These are phyloP conservation scores for Stephania cephalantha DNA, from an alignment of 164 flowering plant species.

Conservation along the genomic window DNA sequence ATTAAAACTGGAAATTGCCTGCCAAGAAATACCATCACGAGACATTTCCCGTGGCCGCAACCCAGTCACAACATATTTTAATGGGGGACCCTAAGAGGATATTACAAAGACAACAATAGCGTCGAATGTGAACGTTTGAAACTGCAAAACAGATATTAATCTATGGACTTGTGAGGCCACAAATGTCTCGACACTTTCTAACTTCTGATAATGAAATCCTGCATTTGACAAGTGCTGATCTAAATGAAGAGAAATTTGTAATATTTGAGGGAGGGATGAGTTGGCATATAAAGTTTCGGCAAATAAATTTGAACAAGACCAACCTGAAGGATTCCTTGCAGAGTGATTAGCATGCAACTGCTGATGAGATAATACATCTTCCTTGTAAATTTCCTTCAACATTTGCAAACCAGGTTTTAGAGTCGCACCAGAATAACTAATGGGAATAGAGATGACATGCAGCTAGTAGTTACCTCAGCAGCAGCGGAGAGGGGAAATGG, in stretches of 20 bases:
- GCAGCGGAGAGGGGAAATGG: constrained; percentile 30
- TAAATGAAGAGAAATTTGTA: not conserved
- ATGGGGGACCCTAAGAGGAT: not conserved
- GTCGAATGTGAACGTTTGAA: no score
- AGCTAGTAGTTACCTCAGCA: constrained; percentile 27
- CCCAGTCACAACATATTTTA: not conserved
- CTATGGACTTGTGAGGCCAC: not conserved
- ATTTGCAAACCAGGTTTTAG: constrained; percentile 3
- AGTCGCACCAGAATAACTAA: not conserved
- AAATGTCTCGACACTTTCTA: not conserved
- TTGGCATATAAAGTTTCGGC: not conserved
- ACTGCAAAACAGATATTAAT: not conserved
- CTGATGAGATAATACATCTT: constrained; percentile 21
- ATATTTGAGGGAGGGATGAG: not conserved
- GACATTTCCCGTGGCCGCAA: not conserved
- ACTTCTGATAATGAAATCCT: not conserved
- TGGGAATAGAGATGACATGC: constrained; percentile 1
- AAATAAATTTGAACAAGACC: constrained; percentile 6
- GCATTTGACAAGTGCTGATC: not conserved
- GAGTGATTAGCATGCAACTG: constrained; percentile 21
- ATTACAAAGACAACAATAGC: no score
- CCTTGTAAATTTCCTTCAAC: constrained; percentile 34
- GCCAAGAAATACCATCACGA: not conserved
- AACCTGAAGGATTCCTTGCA: constrained; percentile 32
- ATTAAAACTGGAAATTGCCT: not conserved